Base-by-base conservation (phyloP, 805 yeast species). In the Wickerhamomyces xylosicus region DNA sequence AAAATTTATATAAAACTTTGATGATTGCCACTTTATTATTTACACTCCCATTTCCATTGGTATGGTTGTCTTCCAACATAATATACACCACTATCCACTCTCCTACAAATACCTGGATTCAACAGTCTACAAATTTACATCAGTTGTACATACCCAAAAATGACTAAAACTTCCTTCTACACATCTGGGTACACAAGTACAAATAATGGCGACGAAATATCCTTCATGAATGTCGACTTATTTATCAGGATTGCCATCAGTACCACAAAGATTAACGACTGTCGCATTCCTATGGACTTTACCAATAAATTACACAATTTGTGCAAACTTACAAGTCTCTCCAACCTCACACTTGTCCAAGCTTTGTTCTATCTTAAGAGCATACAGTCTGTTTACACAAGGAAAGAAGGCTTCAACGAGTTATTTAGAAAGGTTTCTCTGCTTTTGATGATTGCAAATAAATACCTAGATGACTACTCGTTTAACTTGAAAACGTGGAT, bases 401-500 rank as follows among this genome's bases (percentile, higher is more conserved):
- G 29, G 14, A 25, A 25, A n/a, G 29, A 25, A 25, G 29, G 14
- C 14, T 25, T 8, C 29, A 25, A 25, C 14, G 29, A 25, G 29
- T 11, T 25, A 4, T 25, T 25, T n/a, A 25, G 14, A 25, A 25
- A 25, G 29, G 14, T 11, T 25, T 25, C 29, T 25, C 29, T 25
- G n/a, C 13, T 57, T 15, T 40, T 56, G 41, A 55, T 57, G 56
- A 35, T 48, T 64, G 52, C 58, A 55, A 71, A 71, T 51, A 71
- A 71, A 50, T 55, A 66, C 18, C 60, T 55, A 41, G 72, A 71
- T 48, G 77, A 71, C 46, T 72, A 67, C 37, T 63, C 69, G 33
- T 71, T 69, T 43, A 69, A 75, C 2, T 56, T 68, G 47, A 69
- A 69, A 45, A 71, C 77, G 7, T 71, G 77, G 77, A 55, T 52